These are phyloP conservation scores for Cyclotella baltica DNA, from an alignment of 108 stramenopile species.

Conservation along the genomic window DNA sequence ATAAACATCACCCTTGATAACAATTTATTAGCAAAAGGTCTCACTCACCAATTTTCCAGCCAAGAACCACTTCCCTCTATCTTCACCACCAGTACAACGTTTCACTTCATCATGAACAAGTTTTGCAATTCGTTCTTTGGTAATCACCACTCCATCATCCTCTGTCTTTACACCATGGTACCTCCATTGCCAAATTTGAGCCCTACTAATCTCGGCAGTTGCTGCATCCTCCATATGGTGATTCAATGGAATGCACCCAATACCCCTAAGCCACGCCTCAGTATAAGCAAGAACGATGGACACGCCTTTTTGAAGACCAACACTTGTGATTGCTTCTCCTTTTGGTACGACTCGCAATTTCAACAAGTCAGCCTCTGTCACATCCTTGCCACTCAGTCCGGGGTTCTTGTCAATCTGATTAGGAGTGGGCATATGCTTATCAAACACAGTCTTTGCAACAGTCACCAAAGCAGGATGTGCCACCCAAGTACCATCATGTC, in stretches of 20 bases:
- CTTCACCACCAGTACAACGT: conserved; percentile 46
- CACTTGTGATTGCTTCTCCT: conserved; percentile 78
- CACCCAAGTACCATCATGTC: conserved; percentile 97
- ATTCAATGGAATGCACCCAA: conserved; percentile 94
- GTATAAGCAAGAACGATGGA: conserved; percentile 91
- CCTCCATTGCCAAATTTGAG: conserved; percentile 93
- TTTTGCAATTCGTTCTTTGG: conserved; percentile 65
- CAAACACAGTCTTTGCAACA: conserved; percentile 86
- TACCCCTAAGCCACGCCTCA: conserved; percentile 93
- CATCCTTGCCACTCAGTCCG: conserved; percentile 56
- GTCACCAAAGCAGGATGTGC: conserved; percentile 94
- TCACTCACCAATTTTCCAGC: conserved; percentile 80
- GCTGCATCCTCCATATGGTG: conserved; percentile 96
- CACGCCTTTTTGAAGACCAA: conserved; percentile 79
- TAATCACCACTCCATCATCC: conserved; percentile 75
- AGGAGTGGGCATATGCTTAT: conserved; percentile 86
- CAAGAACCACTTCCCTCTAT: conserved; percentile 77
- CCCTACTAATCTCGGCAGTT: conserved; percentile 95
- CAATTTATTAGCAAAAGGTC: not conserved
- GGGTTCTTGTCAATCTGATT: conserved; percentile 86
- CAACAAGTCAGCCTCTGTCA: conserved; percentile 78
- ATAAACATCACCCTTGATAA: not conserved
- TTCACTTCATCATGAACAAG: conserved; percentile 72
- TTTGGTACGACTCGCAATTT: conserved; percentile 63
- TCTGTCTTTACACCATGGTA: conserved; percentile 72